phyloP scores from a whole-genome alignment of 768 basidiomycete genomes.

The Boletus vinaceobasis region DNA sequence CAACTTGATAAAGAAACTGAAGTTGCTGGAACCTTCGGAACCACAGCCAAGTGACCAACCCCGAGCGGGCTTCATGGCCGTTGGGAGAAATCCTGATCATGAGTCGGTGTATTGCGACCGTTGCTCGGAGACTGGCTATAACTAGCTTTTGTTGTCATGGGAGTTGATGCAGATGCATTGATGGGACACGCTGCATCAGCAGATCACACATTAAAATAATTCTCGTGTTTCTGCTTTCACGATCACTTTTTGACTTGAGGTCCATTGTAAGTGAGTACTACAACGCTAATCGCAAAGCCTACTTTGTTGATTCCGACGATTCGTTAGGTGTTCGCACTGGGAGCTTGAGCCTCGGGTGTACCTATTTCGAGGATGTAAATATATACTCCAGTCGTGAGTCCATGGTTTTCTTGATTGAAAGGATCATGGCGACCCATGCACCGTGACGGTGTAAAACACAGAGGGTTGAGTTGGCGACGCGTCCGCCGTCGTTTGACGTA shows the following conservation, averaged over 20 bases:
- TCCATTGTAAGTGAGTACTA: background rate
- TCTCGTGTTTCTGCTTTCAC: background rate
- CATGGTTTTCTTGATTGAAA: background rate
- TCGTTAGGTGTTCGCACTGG: background rate
- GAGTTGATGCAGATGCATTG: too few relatives aligned
- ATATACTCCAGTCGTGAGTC: background rate
- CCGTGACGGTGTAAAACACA: background rate
- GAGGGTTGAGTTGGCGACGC: background rate
- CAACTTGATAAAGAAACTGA: background rate
- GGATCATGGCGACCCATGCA: too few relatives aligned
- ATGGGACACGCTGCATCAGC: background rate
- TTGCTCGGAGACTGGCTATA: too few relatives aligned
- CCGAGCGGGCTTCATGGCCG: background rate
- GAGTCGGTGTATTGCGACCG: background rate
- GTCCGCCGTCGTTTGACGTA: conserved; percentile 11
- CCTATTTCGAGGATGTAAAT: background rate
- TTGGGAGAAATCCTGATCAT: background rate
- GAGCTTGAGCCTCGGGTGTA: background rate
- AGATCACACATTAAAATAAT: background rate
- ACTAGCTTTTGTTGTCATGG: background rate
- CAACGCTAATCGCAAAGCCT: background rate
- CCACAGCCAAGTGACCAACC: background rate
- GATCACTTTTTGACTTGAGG: background rate
- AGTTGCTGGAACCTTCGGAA: background rate
- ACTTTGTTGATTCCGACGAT: background rate